These are phyloP conservation scores for Zopfochytrium polystomum DNA, from an alignment of 371 early-diverging fungal species.

Conservation along the genomic window DNA sequence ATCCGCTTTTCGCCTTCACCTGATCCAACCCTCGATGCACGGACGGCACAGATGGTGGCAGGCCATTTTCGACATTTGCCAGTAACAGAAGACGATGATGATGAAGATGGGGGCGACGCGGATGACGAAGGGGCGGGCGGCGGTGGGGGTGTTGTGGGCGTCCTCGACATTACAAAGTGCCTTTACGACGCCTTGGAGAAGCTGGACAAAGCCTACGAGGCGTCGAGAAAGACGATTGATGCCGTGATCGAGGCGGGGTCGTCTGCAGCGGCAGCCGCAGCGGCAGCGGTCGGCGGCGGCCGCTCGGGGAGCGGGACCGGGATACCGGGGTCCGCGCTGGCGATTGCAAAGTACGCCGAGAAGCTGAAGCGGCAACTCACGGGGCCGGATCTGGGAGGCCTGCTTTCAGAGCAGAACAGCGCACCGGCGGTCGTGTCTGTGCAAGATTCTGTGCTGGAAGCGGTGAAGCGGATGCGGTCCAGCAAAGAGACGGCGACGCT, in stretches of 20 bases:
- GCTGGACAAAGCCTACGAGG: slow-evolving; percentile 90
- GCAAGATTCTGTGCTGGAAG: slow-evolving; percentile 80
- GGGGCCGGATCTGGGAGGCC: slow-evolving; percentile 76
- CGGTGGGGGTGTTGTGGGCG: slow-evolving; percentile 71
- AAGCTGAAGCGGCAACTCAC: slow-evolving; percentile 25
- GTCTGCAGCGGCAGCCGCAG: slow-evolving; percentile 37
- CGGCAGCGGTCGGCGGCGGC: slow-evolving; percentile 70
- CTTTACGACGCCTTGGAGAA: slow-evolving; percentile 91
- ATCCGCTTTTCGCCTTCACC: too few species aligned
- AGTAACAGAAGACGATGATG: slow-evolving; percentile 59
- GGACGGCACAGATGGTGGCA: slow-evolving; percentile 85
- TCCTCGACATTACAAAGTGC: slow-evolving; percentile 93
- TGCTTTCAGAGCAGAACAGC: slow-evolving; percentile 50
- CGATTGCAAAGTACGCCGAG: too few species aligned
- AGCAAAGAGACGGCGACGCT: slow-evolving; percentile 86
- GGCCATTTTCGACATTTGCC: slow-evolving; percentile 93
- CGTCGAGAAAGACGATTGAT: slow-evolving; percentile 68
- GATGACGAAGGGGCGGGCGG: slow-evolving; percentile 22
- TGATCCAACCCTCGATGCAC: too few species aligned
- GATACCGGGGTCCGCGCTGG: too few species aligned
- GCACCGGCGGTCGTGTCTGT: slow-evolving; percentile 65
- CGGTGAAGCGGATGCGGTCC: slow-evolving; percentile 84
- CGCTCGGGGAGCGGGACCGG: too few species aligned
- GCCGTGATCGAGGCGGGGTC: slow-evolving; percentile 81
- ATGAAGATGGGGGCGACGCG: slow-evolving; percentile 8